Base-by-base conservation (phyloP, 2,329 filamentous ascomycete species). In the Tolypocladium amazonense region DNA sequence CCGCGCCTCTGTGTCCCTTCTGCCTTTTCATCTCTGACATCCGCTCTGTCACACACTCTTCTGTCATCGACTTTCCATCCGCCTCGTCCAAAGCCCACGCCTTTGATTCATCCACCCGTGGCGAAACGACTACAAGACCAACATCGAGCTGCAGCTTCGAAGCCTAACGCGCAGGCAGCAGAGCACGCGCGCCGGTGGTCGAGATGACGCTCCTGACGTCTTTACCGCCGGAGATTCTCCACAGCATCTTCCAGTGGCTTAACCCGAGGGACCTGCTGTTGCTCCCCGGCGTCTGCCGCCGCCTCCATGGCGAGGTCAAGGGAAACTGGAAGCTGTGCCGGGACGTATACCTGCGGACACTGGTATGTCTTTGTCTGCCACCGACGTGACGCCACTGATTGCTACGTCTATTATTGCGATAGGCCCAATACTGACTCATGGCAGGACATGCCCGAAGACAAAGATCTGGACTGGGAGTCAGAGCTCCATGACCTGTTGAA, bases 151-250 rank as follows among this genome's bases (percentile, higher is more conserved):
- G 4, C 8, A 12, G 6, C 18, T 11, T 8, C 2, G 14, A 15
- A 12, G 12, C 20, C 15, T 11, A 14, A n/a, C 20, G 23, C 5
- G 14, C 30, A 7, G 30, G 50, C 20, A 23, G 30, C 8, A 35
- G 50, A 37, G 50, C 30, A n/a, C 27, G 18, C 4, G 11, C 30
- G 15, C 30, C 33, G 41, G 3, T 6, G 27, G 15, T 8, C 50
- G 53, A 30, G 38, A 62, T 63, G 62, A 43, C 50, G 14, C 65
- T 65, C 18, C 64, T 70, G 37, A 63, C 62, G 18, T 58, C 61
- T 23, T 78, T 88, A 27, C 85, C 86, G 11, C 76, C 81, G 8
- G 87, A 90, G 75, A 78, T 89, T 50, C 69, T 89, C 33, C 82
- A 87, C 66, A 75, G 80, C 66, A 82, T 89, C 63, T 75, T 90